Percentiles rank a stretch among this genome's conserved stretches.
Conservation (phyloP, 495 filamentous ascomycete genomes). For the Xylaria telfairii region DNA sequence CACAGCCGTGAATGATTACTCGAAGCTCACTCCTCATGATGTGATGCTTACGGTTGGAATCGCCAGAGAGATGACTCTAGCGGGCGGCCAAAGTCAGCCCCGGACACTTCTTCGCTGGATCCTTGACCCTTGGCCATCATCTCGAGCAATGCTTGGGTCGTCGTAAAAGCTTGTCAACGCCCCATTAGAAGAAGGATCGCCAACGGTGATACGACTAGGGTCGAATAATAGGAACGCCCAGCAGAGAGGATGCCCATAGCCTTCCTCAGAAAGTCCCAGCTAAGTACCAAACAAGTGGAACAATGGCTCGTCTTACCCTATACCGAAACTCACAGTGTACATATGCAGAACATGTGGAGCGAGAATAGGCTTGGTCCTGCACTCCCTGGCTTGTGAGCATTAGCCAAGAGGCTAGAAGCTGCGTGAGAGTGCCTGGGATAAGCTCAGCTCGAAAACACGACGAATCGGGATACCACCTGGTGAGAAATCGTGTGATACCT, state of each 20-base stretch:
- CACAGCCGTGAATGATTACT: conserved; percentile 21
- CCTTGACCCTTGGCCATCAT: neutral
- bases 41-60: conserved; percentile 23
- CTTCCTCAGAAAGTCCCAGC: neutral
- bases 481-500: conserved; percentile 7
- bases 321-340: neutral
- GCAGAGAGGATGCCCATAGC: conserved; percentile 1
- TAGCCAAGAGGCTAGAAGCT: conserved; percentile 11
- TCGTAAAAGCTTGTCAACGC: conserved; percentile 5
- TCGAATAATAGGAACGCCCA: neutral
- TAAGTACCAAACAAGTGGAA: neutral
- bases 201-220: neutral
- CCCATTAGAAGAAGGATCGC: neutral
- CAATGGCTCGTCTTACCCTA: neutral
- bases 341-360: neutral
- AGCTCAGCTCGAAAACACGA: conserved; percentile 16
- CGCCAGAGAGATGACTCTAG: neutral
- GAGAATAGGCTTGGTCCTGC: neutral
- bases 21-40: conserved; percentile 22
- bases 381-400: neutral
- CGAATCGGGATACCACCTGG: neutral
- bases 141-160: neutral
- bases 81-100: conserved; percentile 12
- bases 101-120: conserved; percentile 4
- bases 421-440: neutral